Evolutionary conservation across 495 filamentous ascomycete species (phyloP).

Genomic region (Aspergillus leporis): DNA sequence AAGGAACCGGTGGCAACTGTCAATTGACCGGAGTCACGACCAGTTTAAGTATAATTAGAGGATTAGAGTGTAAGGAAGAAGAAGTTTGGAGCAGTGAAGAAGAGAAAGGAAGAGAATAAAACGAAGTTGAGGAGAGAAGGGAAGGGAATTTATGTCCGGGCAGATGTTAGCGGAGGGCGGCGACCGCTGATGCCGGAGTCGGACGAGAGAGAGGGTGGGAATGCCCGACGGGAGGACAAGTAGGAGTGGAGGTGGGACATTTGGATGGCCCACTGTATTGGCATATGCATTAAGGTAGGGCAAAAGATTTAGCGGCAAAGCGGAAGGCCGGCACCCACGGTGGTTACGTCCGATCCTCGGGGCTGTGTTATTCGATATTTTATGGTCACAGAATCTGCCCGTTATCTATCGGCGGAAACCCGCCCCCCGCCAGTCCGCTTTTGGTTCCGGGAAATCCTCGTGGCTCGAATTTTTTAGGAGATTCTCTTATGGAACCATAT

Average conservation of each 20-base stretch:
- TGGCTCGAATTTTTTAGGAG: background rate
- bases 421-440: conserved; percentile 20
- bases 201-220: conserved; percentile 32
- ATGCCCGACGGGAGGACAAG: conserved; percentile 1
- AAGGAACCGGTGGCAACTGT: background rate
- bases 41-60: background rate
- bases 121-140: conserved; percentile 5
- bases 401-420: conserved; percentile 39
- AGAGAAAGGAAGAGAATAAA: conserved; percentile 11
- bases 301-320: background rate
- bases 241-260: background rate
- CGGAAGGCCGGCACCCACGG: conserved; percentile 14
- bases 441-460: conserved; percentile 27
- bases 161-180: conserved; percentile 19
- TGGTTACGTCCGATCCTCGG: conserved; percentile 42
- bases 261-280: background rate
- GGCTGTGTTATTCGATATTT: conserved; percentile 40
- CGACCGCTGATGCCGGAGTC: conserved; percentile 32
- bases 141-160: conserved; percentile 22
- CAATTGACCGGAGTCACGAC: background rate
- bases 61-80: conserved; percentile 2
- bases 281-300: background rate
- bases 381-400: conserved; percentile 41
- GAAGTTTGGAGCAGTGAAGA: background rate
- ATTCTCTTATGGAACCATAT: background rate